A percentile compares a stretch with the other conserved stretches of the same genome.
phyloP scores from a whole-genome alignment of 768 basidiomycete genomes.

The Ramaria rubella region DNA sequence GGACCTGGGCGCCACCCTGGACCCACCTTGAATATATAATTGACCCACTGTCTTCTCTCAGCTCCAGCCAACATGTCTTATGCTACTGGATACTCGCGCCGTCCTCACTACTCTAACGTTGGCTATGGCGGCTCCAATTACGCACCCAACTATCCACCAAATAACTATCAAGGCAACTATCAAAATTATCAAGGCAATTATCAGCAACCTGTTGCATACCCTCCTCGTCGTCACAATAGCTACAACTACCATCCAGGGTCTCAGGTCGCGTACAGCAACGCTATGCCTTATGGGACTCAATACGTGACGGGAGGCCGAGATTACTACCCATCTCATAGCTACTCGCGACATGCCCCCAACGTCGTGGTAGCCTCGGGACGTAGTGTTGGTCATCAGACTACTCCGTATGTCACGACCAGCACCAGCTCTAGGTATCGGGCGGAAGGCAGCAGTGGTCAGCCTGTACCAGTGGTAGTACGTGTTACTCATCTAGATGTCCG shows the following conservation, averaged over 20 bases:
- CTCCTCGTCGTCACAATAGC: not conserved
- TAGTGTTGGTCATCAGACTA: not conserved
- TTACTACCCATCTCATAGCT: not conserved
- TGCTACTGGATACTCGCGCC: not conserved
- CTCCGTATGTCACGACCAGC: not conserved
- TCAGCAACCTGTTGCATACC: constrained; percentile 1
- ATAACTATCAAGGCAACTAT: not conserved
- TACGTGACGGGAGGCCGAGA: constrained; percentile 1
- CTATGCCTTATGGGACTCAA: constrained; percentile 3
- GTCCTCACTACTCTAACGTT: constrained; percentile 4
- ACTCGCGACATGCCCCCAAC: constrained; percentile 1
- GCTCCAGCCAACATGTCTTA: constrained; percentile 4
- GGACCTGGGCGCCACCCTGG: not conserved
- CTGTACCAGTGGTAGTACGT: constrained; percentile 5
- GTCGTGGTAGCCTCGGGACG: not conserved
- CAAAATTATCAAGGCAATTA: not conserved
- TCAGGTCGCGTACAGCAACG: not conserved
- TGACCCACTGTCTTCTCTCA: not conserved
- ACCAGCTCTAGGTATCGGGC: constrained; percentile 5
- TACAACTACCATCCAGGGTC: not conserved
- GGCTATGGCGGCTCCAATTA: constrained; percentile 3
- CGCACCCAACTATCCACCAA: not conserved
- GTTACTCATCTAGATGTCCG: not conserved
- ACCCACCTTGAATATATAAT: constrained; percentile 1
- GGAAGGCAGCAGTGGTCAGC: constrained; percentile 1